Conservation (phyloP, 257 asterid genomes). For the Lithospermum erythrorhizon region DNA sequence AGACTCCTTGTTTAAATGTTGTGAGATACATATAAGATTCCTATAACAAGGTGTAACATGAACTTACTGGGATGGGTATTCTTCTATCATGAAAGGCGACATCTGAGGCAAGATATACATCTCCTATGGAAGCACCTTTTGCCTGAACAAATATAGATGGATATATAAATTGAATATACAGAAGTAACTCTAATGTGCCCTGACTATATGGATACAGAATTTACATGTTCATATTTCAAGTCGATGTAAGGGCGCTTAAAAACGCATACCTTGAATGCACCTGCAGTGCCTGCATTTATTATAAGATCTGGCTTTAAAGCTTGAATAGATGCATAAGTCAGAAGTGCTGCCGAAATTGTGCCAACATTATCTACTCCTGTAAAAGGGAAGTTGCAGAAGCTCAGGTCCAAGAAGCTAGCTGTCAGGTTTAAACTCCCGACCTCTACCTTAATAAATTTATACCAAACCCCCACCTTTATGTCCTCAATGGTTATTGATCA, state of each 20-base stretch:
- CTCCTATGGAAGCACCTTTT: slow-evolving; percentile 94
- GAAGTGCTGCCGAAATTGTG: slow-evolving; percentile 73
- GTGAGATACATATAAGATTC: no score
- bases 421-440: no score
- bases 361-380: slow-evolving; percentile 91
- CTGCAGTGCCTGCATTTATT: slow-evolving; percentile 99
- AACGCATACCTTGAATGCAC: slow-evolving; percentile 77
- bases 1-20: not conserved
- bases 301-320: slow-evolving; percentile 82
- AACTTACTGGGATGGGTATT: slow-evolving; percentile 90
- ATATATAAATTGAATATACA: slow-evolving; percentile 12
- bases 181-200: slow-evolving; percentile 4
- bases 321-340: slow-evolving; percentile 82
- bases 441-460: no score
- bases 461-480: not conserved
- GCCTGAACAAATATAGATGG: slow-evolving; percentile 44
- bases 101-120: slow-evolving; percentile 71
- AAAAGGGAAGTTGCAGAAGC: slow-evolving; percentile 16
- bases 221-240: not conserved
- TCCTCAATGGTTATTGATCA: not conserved
- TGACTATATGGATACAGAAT: not conserved
- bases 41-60: not conserved
- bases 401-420: slow-evolving; percentile 4
- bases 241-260: not conserved
- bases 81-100: slow-evolving; percentile 95